Evolutionary conservation across 306 rosid genomes (phyloP).

Genomic region (Abrus pulchellus): DNA sequence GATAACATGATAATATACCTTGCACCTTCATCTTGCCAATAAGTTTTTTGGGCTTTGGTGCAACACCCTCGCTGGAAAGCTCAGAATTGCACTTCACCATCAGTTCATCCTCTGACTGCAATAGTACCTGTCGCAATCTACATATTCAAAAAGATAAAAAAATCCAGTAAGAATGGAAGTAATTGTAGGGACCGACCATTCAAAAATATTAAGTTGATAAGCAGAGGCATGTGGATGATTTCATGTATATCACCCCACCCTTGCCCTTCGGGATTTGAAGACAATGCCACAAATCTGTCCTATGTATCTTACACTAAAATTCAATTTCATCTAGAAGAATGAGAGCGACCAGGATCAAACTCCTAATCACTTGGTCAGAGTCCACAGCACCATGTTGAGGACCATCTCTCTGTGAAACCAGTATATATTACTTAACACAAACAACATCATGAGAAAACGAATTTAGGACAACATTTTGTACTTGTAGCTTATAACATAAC

Average conservation of each 20-base stretch:
- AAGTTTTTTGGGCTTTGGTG: slow-evolving; percentile 85
- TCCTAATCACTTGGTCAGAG: background rate
- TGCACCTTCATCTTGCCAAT: slow-evolving; percentile 98
- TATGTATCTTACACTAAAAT: background rate
- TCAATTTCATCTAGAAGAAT: slow-evolving; percentile 1
- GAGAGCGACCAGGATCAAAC: background rate
- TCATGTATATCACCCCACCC: background rate
- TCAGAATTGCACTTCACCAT: slow-evolving; percentile 80
- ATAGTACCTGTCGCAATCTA: slow-evolving; percentile 84
- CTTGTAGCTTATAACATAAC: background rate
- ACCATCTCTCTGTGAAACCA: background rate
- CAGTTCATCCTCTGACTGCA: slow-evolving; percentile 94
- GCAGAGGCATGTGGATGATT: background rate
- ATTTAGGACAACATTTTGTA: background rate
- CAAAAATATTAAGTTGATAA: background rate
- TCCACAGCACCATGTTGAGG: background rate
- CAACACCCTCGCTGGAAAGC: slow-evolving; percentile 80
- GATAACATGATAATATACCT: slow-evolving; percentile 63
- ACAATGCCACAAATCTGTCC: background rate
- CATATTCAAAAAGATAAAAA: slow-evolving; percentile 33
- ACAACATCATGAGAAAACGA: slow-evolving; percentile 14
- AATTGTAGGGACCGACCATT: background rate
- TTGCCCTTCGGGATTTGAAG: background rate
- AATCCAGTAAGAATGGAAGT: slow-evolving; percentile 25
- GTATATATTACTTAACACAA: background rate